These are phyloP conservation scores for Exserohilum turcica DNA, from an alignment of 2,329 filamentous ascomycete species.

Conservation along the genomic window DNA sequence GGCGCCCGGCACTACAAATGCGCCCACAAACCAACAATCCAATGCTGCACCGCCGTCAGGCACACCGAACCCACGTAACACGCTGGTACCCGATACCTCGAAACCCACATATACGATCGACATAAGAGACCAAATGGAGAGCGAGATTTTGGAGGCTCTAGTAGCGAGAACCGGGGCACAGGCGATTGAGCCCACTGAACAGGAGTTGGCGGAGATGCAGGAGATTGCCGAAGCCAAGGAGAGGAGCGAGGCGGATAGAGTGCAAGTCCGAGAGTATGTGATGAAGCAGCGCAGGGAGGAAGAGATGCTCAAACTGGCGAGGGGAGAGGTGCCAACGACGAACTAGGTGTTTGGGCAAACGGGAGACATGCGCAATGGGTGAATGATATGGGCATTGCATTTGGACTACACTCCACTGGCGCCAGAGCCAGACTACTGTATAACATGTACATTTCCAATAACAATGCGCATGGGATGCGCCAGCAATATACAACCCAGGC, in stretches of 20 bases:
- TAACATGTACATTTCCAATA: constrained; percentile 9
- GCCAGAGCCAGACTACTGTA: constrained; percentile 6
- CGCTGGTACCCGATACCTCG: constrained; percentile 36
- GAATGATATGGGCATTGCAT: background rate
- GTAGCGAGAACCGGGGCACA: constrained; percentile 66
- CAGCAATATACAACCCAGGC: background rate
- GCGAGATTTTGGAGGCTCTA: constrained; percentile 67
- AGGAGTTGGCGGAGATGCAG: constrained; percentile 64
- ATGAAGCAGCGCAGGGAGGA: constrained; percentile 67
- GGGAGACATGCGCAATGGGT: background rate
- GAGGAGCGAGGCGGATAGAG: constrained; percentile 61
- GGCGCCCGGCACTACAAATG: constrained; percentile 15
- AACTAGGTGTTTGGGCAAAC: constrained; percentile 3
- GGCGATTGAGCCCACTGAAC: constrained; percentile 60
- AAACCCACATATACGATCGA: constrained; percentile 52
- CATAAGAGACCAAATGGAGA: constrained; percentile 67
- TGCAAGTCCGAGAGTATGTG: constrained; percentile 58
- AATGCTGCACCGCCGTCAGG: constrained; percentile 18
- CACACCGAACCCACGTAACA: constrained; percentile 31
- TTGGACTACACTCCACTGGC: background rate
- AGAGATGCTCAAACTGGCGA: constrained; percentile 62
- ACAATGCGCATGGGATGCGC: background rate
- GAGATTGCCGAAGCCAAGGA: constrained; percentile 61
- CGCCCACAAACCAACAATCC: constrained; percentile 25
- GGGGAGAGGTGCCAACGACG: constrained; percentile 36